Percentiles rank a stretch among this genome's conserved stretches.
Conservation (phyloP, 352 stramenopile genomes). For the Hyaloperonospora arabidopsidis region DNA sequence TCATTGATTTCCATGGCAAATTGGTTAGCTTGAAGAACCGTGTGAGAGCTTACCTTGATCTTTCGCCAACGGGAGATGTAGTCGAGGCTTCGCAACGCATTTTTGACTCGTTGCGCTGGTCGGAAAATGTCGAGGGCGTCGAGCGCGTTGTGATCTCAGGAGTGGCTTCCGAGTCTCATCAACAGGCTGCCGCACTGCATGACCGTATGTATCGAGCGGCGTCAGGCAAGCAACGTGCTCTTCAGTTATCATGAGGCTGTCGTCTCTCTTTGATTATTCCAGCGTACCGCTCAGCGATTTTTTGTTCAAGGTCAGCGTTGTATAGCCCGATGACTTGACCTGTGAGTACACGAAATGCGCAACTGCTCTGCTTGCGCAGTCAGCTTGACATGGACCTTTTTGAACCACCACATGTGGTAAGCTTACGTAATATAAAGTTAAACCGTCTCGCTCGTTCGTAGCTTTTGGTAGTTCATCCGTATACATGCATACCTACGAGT, state of each 20-base stretch:
- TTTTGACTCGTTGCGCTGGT: conserved; percentile 81
- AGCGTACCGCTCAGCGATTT: too few species aligned
- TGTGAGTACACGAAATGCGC: too few species aligned
- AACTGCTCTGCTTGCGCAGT: neutral
- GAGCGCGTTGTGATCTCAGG: conserved; percentile 65
- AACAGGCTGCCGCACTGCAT: conserved; percentile 69
- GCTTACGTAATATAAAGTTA: too few species aligned
- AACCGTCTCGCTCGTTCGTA: conserved; percentile 7
- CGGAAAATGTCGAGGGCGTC: conserved; percentile 63
- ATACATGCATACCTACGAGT: conserved; percentile 49
- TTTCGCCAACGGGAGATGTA: conserved; percentile 64
- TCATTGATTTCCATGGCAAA: conserved; percentile 75
- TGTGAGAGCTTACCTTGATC: conserved; percentile 67
- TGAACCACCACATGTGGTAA: neutral
- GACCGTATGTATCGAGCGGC: conserved; percentile 79
- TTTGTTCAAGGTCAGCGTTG: too few species aligned
- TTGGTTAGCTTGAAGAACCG: conserved; percentile 37
- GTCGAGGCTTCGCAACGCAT: conserved; percentile 65
- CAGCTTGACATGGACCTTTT: neutral
- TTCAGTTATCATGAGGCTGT: conserved; percentile 32
- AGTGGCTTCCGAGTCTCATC: conserved; percentile 42
- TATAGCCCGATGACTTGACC: too few species aligned
- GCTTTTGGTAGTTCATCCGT: conserved; percentile 1
- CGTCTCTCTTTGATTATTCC: neutral
- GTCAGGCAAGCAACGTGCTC: conserved; percentile 55